Conservation (phyloP, 106 monocot species). For the Cymbidium sinense region DNA sequence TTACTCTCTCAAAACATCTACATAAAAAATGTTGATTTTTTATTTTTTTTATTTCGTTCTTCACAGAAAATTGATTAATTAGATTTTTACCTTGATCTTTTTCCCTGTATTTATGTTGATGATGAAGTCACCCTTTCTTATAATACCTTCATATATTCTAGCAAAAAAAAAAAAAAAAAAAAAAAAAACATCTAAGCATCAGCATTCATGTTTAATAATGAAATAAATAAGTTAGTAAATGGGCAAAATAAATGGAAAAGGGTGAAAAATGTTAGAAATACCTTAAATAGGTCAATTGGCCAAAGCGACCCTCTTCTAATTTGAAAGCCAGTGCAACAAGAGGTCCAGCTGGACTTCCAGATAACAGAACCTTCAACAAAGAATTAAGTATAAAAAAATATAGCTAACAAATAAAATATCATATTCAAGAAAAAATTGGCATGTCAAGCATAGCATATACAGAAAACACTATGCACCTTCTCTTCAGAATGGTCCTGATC, state of each 20-base stretch:
- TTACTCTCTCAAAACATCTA: background rate
- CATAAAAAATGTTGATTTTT: background rate
- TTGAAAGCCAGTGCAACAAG: slow-evolving; percentile 98
- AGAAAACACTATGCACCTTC: slow-evolving; percentile 47
- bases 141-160: slow-evolving; percentile 94
- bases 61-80: background rate
- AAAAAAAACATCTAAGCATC: slow-evolving; percentile 8
- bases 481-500: slow-evolving; percentile 91
- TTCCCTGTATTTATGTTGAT: slow-evolving; percentile 94
- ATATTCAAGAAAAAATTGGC: background rate
- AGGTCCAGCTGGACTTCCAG: slow-evolving; percentile 75
- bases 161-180: slow-evolving; percentile 7
- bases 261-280: slow-evolving; percentile 12
- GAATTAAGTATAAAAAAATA: background rate
- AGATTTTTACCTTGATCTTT: slow-evolving; percentile 81
- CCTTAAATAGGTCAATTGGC: slow-evolving; percentile 96
- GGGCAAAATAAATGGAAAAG: background rate
- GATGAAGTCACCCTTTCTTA: slow-evolving; percentile 85
- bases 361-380: slow-evolving; percentile 54
- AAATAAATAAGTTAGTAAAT: background rate
- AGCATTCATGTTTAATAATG: background rate
- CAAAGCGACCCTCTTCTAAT: slow-evolving; percentile 98
- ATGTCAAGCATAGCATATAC: background rate
- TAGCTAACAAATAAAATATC: slow-evolving; percentile 1
- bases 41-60: too few relatives aligned